These are phyloP conservation scores for Ophiostoma sp. DNA, from an alignment of 2,329 filamentous ascomycete genomes.

Conservation along the genomic window DNA sequence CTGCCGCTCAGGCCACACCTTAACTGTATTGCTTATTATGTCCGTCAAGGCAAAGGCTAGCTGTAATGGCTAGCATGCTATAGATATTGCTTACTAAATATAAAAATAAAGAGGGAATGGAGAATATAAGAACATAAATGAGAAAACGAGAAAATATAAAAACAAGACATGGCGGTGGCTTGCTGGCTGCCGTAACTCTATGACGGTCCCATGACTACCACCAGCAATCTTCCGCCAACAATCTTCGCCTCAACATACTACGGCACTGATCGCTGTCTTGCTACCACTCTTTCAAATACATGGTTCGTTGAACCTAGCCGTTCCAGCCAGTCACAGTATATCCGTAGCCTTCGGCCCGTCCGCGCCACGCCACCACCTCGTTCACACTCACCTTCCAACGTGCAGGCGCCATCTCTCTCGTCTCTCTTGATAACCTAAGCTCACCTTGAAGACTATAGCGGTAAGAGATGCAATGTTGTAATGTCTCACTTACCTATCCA, in stretches of 20 bases:
- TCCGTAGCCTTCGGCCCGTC: background rate
- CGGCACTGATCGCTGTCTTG: background rate
- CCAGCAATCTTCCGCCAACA: too few relatives aligned
- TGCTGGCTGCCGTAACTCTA: background rate
- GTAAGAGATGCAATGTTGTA: background rate
- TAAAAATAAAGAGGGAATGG: background rate
- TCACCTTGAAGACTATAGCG: background rate
- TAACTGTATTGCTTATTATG: background rate
- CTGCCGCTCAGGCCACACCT: slow-evolving; percentile 4
- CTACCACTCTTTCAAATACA: background rate
- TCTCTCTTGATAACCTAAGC: background rate
- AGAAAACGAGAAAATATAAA: background rate
- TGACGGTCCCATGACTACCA: too few relatives aligned
- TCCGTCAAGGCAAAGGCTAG: too few relatives aligned
- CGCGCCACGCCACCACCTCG: background rate
- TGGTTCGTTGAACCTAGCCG: background rate
- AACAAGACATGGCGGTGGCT: slow-evolving; percentile 2
- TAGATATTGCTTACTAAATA: background rate
- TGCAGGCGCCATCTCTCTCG: background rate
- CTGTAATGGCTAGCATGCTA: background rate
- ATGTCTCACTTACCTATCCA: background rate
- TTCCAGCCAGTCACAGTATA: background rate
- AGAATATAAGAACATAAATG: background rate
- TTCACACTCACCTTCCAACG: background rate
- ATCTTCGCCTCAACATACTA: background rate